Evolutionary conservation across 306 rosid genomes (phyloP).

Genomic region (Cucurbita ficifolia): DNA sequence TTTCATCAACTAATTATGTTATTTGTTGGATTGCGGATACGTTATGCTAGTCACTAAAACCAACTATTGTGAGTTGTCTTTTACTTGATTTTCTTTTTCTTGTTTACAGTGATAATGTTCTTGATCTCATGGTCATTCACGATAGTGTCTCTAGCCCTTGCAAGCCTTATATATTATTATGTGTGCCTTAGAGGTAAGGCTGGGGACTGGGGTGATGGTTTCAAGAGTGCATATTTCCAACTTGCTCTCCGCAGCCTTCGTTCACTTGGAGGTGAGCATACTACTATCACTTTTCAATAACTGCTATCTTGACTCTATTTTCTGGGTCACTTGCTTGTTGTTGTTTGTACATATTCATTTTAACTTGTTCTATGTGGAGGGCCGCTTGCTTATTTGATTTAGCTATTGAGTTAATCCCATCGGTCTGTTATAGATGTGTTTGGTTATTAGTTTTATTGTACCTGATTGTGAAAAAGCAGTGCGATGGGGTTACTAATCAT

Average conservation of each 20-base stretch:
- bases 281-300: not conserved
- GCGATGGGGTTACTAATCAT: not conserved
- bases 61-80: not conserved
- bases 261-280: conserved; percentile 75
- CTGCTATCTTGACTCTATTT: not conserved
- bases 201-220: conserved; percentile 99
- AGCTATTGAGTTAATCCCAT: not conserved
- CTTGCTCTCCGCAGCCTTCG: conserved; percentile 97
- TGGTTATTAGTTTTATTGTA: not conserved
- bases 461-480: not conserved
- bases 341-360: not conserved
- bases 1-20: not conserved
- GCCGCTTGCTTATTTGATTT: not conserved
- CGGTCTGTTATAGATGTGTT: not conserved
- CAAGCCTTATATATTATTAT: conserved; percentile 89
- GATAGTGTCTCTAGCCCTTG: conserved; percentile 83
- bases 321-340: not conserved
- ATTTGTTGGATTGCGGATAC: not conserved
- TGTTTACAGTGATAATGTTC: conserved; percentile 88
- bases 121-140: conserved; percentile 98
- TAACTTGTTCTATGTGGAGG: not conserved
- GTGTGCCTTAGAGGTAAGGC: conserved; percentile 97
- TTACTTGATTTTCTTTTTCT: conserved; percentile 5
- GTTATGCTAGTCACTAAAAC: not conserved
- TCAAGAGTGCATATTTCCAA: conserved; percentile 99